These are phyloP conservation scores for Drosera capensis DNA, from an alignment of 148 eudicot genomes.

Conservation along the genomic window DNA sequence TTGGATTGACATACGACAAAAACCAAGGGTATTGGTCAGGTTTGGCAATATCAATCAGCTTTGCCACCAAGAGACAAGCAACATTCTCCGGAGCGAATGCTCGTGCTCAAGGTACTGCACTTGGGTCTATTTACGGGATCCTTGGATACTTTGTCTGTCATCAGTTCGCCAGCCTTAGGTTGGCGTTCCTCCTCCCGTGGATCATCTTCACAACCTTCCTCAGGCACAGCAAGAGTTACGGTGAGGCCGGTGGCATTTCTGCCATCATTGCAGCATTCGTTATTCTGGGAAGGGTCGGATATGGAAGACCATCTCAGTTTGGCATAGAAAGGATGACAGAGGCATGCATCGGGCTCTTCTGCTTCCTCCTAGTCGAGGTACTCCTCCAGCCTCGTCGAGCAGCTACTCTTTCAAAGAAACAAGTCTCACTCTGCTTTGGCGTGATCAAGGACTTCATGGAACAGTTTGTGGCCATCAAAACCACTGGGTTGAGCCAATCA, in stretches of 20 bases:
- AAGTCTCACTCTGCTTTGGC: conserved; percentile 12
- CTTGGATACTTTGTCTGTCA: conserved; percentile 28
- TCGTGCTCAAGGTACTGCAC: conserved; percentile 43
- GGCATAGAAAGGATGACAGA: conserved; percentile 36
- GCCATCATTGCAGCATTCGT: conserved; percentile 37
- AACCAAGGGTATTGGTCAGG: conserved; percentile 52
- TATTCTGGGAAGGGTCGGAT: conserved; percentile 34
- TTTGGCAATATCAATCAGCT: conserved; percentile 41
- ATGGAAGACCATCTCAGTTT: conserved; percentile 38
- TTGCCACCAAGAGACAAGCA: conserved; percentile 22
- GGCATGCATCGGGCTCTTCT: conserved; percentile 35
- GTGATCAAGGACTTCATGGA: conserved; percentile 17
- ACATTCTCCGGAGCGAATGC: conserved; percentile 29
- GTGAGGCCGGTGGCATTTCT: conserved; percentile 35
- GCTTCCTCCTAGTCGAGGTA: conserved; percentile 28
- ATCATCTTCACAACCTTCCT: conserved; percentile 35
- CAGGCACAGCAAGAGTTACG: conserved; percentile 39
- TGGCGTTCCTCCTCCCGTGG: conserved; percentile 37
- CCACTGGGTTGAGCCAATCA: conserved; percentile 2
- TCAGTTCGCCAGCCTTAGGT: conserved; percentile 6
- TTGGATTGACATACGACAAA: conserved; percentile 33
- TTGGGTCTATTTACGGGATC: conserved; percentile 43
- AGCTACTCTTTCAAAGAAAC: conserved; percentile 23
- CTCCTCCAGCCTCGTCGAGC: conserved; percentile 31
- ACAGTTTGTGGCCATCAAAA: conserved; percentile 4